phyloP scores from a whole-genome alignment of 1,139 yeast species.

The Blastobotrys indianensis region DNA sequence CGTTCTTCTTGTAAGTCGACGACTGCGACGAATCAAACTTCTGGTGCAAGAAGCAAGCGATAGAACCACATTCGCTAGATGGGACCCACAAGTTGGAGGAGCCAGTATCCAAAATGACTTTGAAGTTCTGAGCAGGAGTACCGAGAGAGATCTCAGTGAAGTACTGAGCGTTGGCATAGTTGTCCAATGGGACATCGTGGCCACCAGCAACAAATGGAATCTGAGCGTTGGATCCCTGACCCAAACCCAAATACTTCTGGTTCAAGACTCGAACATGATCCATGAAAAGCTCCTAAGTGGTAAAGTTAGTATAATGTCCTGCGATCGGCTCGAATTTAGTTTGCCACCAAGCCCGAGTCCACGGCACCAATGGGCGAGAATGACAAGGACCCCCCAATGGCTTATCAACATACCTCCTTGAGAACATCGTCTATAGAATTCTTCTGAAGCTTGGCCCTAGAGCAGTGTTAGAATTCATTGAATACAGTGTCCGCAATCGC shows the following conservation, averaged over 20 bases:
- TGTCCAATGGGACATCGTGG: constrained; percentile 70
- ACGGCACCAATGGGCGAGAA: too few relatives aligned
- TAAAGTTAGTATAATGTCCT: not conserved
- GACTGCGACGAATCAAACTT: constrained; percentile 82
- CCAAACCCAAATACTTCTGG: constrained; percentile 59
- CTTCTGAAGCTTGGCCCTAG: constrained; percentile 53
- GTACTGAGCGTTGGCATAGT: constrained; percentile 92
- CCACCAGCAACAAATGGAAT: constrained; percentile 35
- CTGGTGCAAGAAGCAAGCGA: constrained; percentile 90
- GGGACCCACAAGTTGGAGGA: constrained; percentile 98
- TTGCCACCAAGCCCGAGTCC: not conserved
- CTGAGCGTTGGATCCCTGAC: constrained; percentile 44
- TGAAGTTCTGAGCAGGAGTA: constrained; percentile 87
- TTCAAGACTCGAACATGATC: constrained; percentile 68
- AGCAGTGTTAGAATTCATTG: constrained; percentile 6
- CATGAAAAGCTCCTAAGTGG: constrained; percentile 37
- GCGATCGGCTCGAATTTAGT: not conserved
- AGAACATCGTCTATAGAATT: constrained; percentile 57
- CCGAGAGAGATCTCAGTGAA: constrained; percentile 85
- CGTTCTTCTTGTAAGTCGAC: constrained; percentile 76
- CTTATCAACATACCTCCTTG: constrained; percentile 40
- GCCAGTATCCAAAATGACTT: constrained; percentile 78
- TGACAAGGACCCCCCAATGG: not conserved
- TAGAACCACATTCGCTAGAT: constrained; percentile 75
- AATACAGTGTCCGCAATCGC: not conserved